Conservation (phyloP, 345 rosid genomes). For the Rhizophora apiculata region DNA sequence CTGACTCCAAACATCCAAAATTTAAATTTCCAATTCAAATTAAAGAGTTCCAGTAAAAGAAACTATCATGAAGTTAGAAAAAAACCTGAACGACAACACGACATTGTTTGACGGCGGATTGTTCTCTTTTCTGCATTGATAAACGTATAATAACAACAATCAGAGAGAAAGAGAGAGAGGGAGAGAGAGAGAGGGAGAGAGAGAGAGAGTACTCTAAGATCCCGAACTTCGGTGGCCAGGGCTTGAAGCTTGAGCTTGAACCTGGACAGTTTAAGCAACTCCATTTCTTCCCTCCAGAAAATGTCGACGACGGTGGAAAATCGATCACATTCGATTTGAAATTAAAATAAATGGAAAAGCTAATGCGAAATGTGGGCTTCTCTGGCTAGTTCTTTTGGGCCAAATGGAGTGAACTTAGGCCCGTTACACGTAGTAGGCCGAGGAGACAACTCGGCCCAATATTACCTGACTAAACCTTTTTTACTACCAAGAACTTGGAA, state of each 20-base stretch:
- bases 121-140: slow-evolving; percentile 48
- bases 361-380: too few relatives aligned
- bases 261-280: slow-evolving; percentile 72
- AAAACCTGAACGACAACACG: slow-evolving; percentile 50
- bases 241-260: slow-evolving; percentile 78
- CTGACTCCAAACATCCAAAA: slow-evolving; percentile 36
- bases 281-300: slow-evolving; percentile 43
- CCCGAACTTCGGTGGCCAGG: slow-evolving; percentile 57
- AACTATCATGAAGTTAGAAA: neutral
- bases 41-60: neutral
- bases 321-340: neutral
- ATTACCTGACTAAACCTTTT: too few relatives aligned
- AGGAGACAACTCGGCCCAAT: too few relatives aligned
- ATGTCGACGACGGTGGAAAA: neutral
- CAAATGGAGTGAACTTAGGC: too few relatives aligned
- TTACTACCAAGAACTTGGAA: too few relatives aligned
- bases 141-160: neutral
- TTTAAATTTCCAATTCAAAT: slow-evolving; percentile 7
- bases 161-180: slow-evolving; percentile 1
- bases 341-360: neutral
- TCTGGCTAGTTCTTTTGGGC: too few relatives aligned
- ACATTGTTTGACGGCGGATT: slow-evolving; percentile 50
- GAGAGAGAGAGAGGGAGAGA: neutral
- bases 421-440: too few relatives aligned
- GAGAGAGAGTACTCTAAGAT: slow-evolving; percentile 49